Conservation (phyloP, 2,329 filamentous ascomycete species). For the Xylariomycetidae sp. region DNA sequence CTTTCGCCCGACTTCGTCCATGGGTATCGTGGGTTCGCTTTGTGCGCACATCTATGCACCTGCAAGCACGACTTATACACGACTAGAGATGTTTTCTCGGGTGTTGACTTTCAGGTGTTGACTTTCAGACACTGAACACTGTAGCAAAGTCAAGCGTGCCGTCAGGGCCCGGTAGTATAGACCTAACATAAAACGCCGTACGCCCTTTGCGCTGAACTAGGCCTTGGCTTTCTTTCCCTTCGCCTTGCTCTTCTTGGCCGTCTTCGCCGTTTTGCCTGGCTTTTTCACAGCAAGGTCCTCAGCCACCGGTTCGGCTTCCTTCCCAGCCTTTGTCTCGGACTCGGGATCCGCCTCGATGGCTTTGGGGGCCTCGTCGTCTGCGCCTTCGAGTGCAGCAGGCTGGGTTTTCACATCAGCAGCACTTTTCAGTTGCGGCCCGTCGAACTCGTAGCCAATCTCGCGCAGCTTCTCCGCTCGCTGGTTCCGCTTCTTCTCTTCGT, state of each 20-base stretch:
- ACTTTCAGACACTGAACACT: too few relatives aligned
- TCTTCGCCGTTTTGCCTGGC: constrained; percentile 27
- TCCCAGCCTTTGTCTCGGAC: constrained; percentile 22
- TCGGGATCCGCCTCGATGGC: constrained; percentile 32
- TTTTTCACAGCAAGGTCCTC: constrained; percentile 22
- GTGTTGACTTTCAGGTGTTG: too few relatives aligned
- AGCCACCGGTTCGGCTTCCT: constrained; percentile 20
- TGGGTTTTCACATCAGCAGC: constrained; percentile 34
- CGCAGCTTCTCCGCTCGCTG: constrained; percentile 69
- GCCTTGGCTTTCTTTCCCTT: constrained; percentile 9
- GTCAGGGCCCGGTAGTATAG: too few relatives aligned
- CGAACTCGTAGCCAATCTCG: constrained; percentile 77
- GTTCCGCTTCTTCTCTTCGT: constrained; percentile 64
- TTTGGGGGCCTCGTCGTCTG: constrained; percentile 29
- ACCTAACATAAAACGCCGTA: not conserved
- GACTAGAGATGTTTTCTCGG: too few relatives aligned
- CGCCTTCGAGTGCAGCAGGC: constrained; percentile 30
- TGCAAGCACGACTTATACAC: too few relatives aligned
- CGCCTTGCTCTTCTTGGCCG: constrained; percentile 18
- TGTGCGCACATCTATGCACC: constrained; percentile 54
- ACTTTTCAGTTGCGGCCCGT: constrained; percentile 64
- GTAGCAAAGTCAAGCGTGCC: too few relatives aligned
- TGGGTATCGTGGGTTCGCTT: constrained; percentile 56
- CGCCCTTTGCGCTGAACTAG: not conserved
- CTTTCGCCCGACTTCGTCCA: constrained; percentile 36